Evolutionary conservation across 2,329 filamentous ascomycete genomes (phyloP).

Genomic region (Exophiala sp.): DNA sequence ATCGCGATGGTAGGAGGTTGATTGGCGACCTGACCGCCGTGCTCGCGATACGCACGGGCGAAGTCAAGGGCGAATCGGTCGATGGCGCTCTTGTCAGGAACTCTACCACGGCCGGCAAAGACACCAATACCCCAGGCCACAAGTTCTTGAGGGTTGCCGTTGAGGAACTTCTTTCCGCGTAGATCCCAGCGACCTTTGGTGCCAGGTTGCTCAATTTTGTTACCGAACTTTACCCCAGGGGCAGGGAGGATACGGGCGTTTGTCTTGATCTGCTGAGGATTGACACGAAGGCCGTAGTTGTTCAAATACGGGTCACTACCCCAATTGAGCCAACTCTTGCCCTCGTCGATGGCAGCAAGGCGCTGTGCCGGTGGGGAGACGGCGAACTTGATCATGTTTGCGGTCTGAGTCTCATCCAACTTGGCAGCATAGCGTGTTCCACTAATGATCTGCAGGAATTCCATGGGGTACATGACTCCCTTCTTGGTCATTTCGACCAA

Average conservation of each 20-base stretch:
- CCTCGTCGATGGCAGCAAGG: constrained; percentile 63
- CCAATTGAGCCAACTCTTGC: constrained; percentile 67
- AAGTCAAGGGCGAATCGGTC: constrained; percentile 60
- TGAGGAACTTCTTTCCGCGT: constrained; percentile 72
- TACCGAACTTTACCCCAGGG: constrained; percentile 66
- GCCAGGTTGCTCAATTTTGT: constrained; percentile 56
- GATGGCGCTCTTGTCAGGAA: constrained; percentile 41
- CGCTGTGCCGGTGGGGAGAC: constrained; percentile 72
- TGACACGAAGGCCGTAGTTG: constrained; percentile 71
- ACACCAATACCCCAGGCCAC: constrained; percentile 72
- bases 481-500: constrained; percentile 58
- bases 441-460: constrained; percentile 50
- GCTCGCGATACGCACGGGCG: constrained; percentile 55
- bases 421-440: constrained; percentile 60
- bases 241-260: constrained; percentile 68
- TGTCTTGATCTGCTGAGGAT: constrained; percentile 59
- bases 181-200: constrained; percentile 81
- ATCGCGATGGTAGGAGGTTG: constrained; percentile 45
- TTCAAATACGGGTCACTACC: constrained; percentile 64
- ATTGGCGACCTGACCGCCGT: constrained; percentile 57
- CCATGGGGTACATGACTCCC: constrained; percentile 53
- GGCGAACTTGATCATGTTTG: constrained; percentile 88
- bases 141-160: constrained; percentile 60
- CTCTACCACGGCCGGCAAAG: constrained; percentile 53
- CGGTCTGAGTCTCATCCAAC: constrained; percentile 62